phyloP scores from a whole-genome alignment of 2,329 filamentous ascomycete genomes.

The Microdochium trichocladiopsis region DNA sequence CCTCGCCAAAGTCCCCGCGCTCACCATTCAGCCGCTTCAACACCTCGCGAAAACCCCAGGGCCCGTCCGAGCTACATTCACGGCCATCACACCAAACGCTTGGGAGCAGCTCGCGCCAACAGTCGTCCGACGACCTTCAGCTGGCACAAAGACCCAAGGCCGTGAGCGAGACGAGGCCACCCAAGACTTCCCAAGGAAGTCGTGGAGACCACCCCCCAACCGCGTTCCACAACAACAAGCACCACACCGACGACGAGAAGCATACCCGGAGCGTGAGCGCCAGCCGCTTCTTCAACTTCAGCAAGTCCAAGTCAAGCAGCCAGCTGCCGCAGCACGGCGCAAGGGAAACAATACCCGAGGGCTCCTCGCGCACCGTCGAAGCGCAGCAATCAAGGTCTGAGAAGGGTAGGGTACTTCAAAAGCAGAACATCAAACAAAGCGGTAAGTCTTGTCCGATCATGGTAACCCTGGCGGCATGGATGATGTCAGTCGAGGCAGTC shows the following conservation, averaged over 20 bases:
- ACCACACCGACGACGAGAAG: slow-evolving; percentile 17
- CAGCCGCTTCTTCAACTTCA: slow-evolving; percentile 24
- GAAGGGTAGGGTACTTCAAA: not conserved
- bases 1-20: slow-evolving; percentile 16
- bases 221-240: slow-evolving; percentile 1
- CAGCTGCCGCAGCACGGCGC: not conserved
- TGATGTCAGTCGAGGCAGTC: too few relatives aligned
- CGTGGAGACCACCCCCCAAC: slow-evolving; percentile 3
- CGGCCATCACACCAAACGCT: not conserved
- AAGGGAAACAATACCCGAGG: not conserved
- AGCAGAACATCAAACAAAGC: not conserved
- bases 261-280: slow-evolving; percentile 16
- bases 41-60: slow-evolving; percentile 14
- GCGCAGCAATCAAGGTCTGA: not conserved
- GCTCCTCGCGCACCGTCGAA: not conserved
- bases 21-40: slow-evolving; percentile 23
- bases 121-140: slow-evolving; percentile 16
- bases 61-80: slow-evolving; percentile 3
- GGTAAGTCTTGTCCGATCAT: not conserved
- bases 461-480: too few relatives aligned
- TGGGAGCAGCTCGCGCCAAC: slow-evolving; percentile 5
- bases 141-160: slow-evolving; percentile 9
- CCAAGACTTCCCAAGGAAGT: not conserved
- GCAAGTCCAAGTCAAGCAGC: slow-evolving; percentile 15
- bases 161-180: not conserved